These are phyloP conservation scores for Nicotiana obtusifolia DNA, from an alignment of 257 asterid genomes.

Conservation along the genomic window DNA sequence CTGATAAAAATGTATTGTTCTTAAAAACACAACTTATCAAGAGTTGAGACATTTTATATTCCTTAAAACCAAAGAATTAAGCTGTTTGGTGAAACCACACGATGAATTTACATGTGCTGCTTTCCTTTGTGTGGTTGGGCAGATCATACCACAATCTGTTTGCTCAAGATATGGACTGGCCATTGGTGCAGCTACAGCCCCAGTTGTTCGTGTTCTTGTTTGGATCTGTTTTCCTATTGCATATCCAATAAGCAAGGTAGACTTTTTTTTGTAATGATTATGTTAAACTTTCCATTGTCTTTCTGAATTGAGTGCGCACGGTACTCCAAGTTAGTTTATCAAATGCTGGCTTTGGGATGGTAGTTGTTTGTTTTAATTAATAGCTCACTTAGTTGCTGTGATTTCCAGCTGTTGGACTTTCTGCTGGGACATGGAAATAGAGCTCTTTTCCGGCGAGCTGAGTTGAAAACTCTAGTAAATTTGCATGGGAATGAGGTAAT, in stretches of 20 bases:
- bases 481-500: slow-evolving; percentile 80
- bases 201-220: slow-evolving; percentile 81
- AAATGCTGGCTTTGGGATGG: background rate
- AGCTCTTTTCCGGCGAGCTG: slow-evolving; percentile 96
- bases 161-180: slow-evolving; percentile 94
- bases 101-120: background rate
- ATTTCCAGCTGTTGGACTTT: slow-evolving; percentile 58
- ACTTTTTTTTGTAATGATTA: background rate
- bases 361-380: background rate
- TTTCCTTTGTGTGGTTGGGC: slow-evolving; percentile 15
- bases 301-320: background rate
- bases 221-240: slow-evolving; percentile 96
- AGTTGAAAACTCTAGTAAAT: slow-evolving; percentile 77
- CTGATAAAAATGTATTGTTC: background rate
- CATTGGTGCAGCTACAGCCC: slow-evolving; percentile 80
- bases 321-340: background rate
- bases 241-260: slow-evolving; percentile 98
- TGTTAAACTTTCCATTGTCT: background rate
- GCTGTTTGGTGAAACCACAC: slow-evolving; percentile 6
- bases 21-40: background rate
- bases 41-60: background rate
- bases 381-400: background rate
- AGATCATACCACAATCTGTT: slow-evolving; percentile 96
- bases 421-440: slow-evolving; percentile 74
- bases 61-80: background rate